Base-by-base conservation (phyloP, 75 land plant species). In the Sequoiadendron giganteum region DNA sequence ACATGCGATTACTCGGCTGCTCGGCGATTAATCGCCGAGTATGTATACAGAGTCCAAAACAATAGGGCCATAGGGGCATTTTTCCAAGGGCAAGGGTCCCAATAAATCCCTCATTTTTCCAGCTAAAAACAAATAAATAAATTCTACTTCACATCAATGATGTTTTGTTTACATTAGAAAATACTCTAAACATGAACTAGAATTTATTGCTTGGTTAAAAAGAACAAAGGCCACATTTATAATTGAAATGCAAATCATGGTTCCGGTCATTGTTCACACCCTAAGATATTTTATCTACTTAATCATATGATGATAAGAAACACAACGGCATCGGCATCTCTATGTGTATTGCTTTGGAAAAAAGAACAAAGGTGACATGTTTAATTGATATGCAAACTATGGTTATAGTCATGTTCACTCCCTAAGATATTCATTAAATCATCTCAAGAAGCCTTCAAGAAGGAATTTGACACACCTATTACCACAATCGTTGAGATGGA, bases 401-500 rank as follows among this genome's bases (percentile, higher is more conserved):
- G 28, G n/a, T 32, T 73, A 10, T 73, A 32, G 8, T 72, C 30
- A 28, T 72, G 34, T 72, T 73, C 76, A 73, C 76, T 11, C 38
- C 36, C 30, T 32, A 73, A 73, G 76, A 10, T 73, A 10, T 32
- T 32, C 52, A 49, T 52, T 32, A 49, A 85, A 36, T 54, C 72
- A 8, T 85, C 42, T 3, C 10, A 61, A 47, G 10, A 85, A 85
- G 43, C 10, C 11, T 61, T 55, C 10, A 14, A n/a, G 68, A 32
- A 55, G 73, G 11, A 85, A 38, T 72, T 85, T 30, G 39, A 38
- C 45, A 13, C n/a, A 96, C 97, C 97, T 77, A 94, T 90, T 3
- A 94, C 95, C 73, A 95, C 95, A 65, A 96, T 91, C 43, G 98
- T 94, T 34, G 96, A 89, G 83, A 97, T 97, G 48, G 97, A 94